Evolutionary conservation across 1,284 basidiomycete genomes (phyloP), one percentile per base, ranked within the genome.

Genomic region (Fomes fomentarius): DNA sequence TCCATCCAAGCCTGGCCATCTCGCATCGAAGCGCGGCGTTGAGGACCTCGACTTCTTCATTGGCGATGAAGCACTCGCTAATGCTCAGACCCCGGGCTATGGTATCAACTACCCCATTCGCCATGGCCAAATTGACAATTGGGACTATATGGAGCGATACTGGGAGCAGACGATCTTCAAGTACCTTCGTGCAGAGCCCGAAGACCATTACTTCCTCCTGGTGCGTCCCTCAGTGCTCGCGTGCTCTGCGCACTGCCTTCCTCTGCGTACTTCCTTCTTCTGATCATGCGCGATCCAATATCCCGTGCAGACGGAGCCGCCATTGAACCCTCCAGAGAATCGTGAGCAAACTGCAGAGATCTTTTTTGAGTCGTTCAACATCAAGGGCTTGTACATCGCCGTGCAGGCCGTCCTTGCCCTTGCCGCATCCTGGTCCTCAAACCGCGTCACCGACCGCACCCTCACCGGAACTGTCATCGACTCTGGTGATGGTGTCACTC

Each of bases 121-220:
- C 52, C 97, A 99, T 71, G 97, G 97, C 34, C 89, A 94, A 87
- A 98, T 99, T 69, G 97, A 99, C 63, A 98, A 99, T 71, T 99
- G 97, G 97, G 97, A 99, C 75, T 87, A 97, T 67, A 99, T 99
- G 97, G 97, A 99, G 74, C 82, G 97, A 10, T 99, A 96, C 76
- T 99, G 96, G 97, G 96, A 98, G 74, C 96, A 99, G 79, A 94
- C 91, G 64, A 99, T 99, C 83, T 99, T 99, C 87, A 99, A 99
- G 77, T 99, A 99, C 77, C 82, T 99, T 58, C 84, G 96, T 56
- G 96, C 96, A 12, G 97, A 99, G 75, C 97, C 97, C 12, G 97
- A 99, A 75, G 97, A 99, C 74, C 97, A 99, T 74, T 94, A 98
- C 74, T 98, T 98, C 72, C 84, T 99, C 59, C 78, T 99, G 66